Conservation (phyloP, 768 basidiomycete genomes). For the Rhodotorula diobovata region DNA sequence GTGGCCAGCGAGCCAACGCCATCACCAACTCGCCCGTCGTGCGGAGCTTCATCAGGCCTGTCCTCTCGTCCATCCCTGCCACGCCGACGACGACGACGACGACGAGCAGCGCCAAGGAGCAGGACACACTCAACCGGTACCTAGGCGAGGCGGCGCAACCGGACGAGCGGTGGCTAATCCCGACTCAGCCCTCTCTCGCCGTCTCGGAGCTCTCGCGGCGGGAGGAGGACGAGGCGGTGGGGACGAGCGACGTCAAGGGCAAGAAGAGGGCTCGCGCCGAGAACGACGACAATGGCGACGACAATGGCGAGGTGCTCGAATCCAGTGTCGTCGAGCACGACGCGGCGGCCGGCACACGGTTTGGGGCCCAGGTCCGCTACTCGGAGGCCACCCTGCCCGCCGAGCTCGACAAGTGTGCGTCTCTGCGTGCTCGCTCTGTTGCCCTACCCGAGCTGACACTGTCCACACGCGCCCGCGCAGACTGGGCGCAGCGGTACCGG, state of each 20-base stretch:
- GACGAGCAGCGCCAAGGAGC: background rate
- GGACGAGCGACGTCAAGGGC: slow-evolving; percentile 21
- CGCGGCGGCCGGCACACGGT: slow-evolving; percentile 5
- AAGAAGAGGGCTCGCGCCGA: slow-evolving; percentile 27
- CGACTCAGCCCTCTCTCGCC: slow-evolving; percentile 17
- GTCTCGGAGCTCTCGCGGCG: background rate
- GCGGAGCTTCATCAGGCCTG: slow-evolving; percentile 33
- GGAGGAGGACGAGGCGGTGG: background rate
- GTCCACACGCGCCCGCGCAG: slow-evolving; percentile 50
- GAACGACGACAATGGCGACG: background rate
- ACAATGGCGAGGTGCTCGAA: background rate
- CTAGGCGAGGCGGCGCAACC: background rate
- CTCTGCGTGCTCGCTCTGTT: background rate
- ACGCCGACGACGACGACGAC: background rate
- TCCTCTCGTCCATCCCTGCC: slow-evolving; percentile 5
- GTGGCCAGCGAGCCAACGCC: slow-evolving; percentile 4
- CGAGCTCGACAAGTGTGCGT: slow-evolving; percentile 40
- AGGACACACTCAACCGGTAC: background rate
- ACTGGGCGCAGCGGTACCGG: slow-evolving; percentile 77
- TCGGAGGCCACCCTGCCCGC: slow-evolving; percentile 9
- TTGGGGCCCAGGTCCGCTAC: slow-evolving; percentile 15
- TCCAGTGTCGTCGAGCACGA: slow-evolving; percentile 2
- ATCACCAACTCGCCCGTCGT: slow-evolving; percentile 35
- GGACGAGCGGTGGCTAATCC: slow-evolving; percentile 18
- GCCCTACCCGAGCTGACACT: background rate